Percentiles rank a stretch among this genome's conserved stretches.
phyloP scores from a whole-genome alignment of 257 asterid species.

The Solanum lycopersicoides region DNA sequence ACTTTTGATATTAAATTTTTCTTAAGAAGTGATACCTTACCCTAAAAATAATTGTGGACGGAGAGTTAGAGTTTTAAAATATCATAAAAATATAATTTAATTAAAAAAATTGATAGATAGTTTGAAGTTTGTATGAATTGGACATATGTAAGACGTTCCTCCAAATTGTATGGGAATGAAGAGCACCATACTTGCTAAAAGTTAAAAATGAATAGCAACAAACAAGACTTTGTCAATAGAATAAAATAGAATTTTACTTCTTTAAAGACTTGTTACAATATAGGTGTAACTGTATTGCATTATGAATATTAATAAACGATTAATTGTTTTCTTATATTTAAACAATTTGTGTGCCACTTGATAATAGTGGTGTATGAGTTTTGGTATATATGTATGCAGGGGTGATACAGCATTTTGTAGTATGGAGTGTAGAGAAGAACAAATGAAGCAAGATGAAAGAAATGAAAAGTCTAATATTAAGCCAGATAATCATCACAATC shows the following conservation, averaged over 20 bases:
- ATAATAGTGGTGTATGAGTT: background rate
- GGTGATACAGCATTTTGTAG: constrained; percentile 43
- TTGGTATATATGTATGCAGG: constrained; percentile 2
- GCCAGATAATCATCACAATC: constrained; percentile 4
- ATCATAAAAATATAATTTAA: no score
- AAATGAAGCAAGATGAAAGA: constrained; percentile 32
- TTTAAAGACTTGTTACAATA: background rate
- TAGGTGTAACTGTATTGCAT: background rate
- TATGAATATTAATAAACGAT: background rate
- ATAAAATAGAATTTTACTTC: background rate
- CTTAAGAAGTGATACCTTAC: no score
- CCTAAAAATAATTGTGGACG: no score
- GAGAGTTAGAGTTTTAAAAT: no score
- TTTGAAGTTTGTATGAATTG: background rate
- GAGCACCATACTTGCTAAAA: background rate
- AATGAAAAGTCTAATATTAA: constrained; percentile 7
- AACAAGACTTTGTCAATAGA: background rate
- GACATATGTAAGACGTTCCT: background rate
- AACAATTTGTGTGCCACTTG: background rate
- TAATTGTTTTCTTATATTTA: background rate
- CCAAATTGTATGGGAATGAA: background rate
- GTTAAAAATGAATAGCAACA: background rate
- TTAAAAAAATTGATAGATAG: background rate
- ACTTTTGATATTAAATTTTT: no score
- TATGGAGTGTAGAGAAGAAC: constrained; percentile 33